Conservation (phyloP, 352 stramenopile genomes). For the Globisporangium nagaii region DNA sequence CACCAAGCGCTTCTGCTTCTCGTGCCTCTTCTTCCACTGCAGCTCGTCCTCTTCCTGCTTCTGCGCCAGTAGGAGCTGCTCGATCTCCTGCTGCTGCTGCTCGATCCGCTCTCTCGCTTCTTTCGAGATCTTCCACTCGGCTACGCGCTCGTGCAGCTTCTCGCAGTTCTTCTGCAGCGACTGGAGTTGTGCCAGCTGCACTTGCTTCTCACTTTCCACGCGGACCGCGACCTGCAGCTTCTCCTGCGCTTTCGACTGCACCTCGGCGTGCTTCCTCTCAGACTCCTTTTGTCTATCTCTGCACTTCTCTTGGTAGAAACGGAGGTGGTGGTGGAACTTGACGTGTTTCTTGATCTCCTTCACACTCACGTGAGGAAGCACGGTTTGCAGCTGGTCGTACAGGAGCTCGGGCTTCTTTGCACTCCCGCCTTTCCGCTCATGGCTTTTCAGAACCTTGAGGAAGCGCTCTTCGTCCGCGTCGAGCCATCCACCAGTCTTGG, state of each 20-base stretch:
- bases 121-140: constrained; percentile 43
- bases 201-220: constrained; percentile 20
- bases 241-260: constrained; percentile 19
- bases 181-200: constrained; percentile 28
- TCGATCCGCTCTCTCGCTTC: constrained; percentile 54
- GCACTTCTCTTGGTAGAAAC: constrained; percentile 52
- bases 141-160: constrained; percentile 34
- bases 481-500: constrained; percentile 38
- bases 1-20: constrained; percentile 42
- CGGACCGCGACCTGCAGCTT: constrained; percentile 22
- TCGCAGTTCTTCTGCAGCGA: constrained; percentile 35
- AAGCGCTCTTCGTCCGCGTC: constrained; percentile 55
- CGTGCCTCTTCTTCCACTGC: constrained; percentile 34
- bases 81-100: constrained; percentile 48
- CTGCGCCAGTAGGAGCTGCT: constrained; percentile 31
- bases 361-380: constrained; percentile 31
- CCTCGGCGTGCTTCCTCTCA: constrained; percentile 25
- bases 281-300: constrained; percentile 41
- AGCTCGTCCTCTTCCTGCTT: constrained; percentile 31
- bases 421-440: constrained; percentile 23
- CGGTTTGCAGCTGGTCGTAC: constrained; percentile 49
- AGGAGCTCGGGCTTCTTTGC: constrained; percentile 46
- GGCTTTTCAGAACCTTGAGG: constrained; percentile 43
- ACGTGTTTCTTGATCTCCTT: constrained; percentile 42
- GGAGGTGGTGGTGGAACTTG: constrained; percentile 54